Evolutionary conservation across 805 yeast species (phyloP).

Genomic region (Hagleromyces aurorensis): DNA sequence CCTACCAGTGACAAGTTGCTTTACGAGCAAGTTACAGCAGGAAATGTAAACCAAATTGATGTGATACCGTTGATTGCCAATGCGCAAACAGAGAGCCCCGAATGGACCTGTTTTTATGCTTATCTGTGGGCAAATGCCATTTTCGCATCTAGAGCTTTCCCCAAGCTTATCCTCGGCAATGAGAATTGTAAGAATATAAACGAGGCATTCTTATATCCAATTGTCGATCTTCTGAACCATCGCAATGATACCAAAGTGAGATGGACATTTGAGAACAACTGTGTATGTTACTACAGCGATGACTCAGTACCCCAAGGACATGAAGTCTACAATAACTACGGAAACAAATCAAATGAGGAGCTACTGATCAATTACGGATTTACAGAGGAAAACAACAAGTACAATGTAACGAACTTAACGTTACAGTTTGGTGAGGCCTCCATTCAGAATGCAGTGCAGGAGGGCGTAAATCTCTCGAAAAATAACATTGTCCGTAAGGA

Average conservation of each 20-base stretch:
- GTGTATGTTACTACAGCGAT: constrained; percentile 39
- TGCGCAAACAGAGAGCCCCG: constrained; percentile 7
- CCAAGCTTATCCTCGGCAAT: constrained; percentile 53
- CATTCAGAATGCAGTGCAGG: constrained; percentile 26
- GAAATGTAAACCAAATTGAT: constrained; percentile 4
- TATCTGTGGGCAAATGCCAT: constrained; percentile 72
- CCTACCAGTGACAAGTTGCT: constrained; percentile 10
- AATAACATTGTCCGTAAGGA: constrained; percentile 26
- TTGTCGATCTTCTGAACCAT: constrained; percentile 77
- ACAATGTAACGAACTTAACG: constrained; percentile 53
- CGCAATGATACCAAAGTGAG: constrained; percentile 48
- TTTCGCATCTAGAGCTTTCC: constrained; percentile 74
- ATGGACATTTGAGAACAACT: constrained; percentile 41
- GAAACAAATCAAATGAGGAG: constrained; percentile 82
- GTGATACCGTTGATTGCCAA: constrained; percentile 23
- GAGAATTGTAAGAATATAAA: constrained; percentile 27
- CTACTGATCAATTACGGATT: constrained; percentile 79
- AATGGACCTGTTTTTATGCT: constrained; percentile 60
- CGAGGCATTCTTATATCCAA: constrained; percentile 66
- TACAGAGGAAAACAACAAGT: constrained; percentile 45
- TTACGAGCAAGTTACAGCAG: constrained; percentile 16
- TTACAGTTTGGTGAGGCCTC: constrained; percentile 40
- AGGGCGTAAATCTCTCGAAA: constrained; percentile 36
- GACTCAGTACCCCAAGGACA: constrained; percentile 28
- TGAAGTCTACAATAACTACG: constrained; percentile 75